Conservation (phyloP, 2,329 filamentous ascomycete genomes). For the Penicillium frequentans region DNA sequence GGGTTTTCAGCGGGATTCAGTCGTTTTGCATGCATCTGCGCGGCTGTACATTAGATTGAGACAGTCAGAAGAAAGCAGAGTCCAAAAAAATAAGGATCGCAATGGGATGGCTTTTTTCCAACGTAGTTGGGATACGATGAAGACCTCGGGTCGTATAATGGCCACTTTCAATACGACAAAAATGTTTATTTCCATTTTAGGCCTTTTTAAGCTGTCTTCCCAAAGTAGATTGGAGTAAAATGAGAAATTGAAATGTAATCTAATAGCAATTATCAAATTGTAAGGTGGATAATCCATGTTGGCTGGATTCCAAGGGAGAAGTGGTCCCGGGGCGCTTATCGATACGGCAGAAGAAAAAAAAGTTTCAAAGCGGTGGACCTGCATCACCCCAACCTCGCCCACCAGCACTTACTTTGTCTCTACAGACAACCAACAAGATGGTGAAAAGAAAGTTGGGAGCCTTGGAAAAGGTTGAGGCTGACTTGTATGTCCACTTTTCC, state of each 20-base stretch:
- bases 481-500: conserved; percentile 59
- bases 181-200: conserved; percentile 1
- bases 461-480: conserved; percentile 92
- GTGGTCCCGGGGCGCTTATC: conserved; percentile 29
- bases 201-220: background rate
- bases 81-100: conserved; percentile 36
- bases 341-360: conserved; percentile 32
- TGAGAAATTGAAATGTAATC: background rate
- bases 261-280: background rate
- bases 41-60: conserved; percentile 40
- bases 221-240: background rate
- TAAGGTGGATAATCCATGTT: background rate
- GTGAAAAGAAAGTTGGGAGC: conserved; percentile 88
- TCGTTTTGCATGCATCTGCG: conserved; percentile 43
- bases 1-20: conserved; percentile 41
- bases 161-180: conserved; percentile 27
- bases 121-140: conserved; percentile 45
- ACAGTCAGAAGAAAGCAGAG: conserved; percentile 39
- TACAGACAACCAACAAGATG: conserved; percentile 48
- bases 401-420: conserved; percentile 7
- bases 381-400: conserved; percentile 73
- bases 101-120: conserved; percentile 41
- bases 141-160: conserved; percentile 29
- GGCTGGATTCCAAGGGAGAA: background rate
- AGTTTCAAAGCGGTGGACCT: conserved; percentile 42